Evolutionary conservation across 106 monocot genomes (phyloP), one percentile per base, ranked within the genome.

Genomic region (Dioscorea zingiberensis): DNA sequence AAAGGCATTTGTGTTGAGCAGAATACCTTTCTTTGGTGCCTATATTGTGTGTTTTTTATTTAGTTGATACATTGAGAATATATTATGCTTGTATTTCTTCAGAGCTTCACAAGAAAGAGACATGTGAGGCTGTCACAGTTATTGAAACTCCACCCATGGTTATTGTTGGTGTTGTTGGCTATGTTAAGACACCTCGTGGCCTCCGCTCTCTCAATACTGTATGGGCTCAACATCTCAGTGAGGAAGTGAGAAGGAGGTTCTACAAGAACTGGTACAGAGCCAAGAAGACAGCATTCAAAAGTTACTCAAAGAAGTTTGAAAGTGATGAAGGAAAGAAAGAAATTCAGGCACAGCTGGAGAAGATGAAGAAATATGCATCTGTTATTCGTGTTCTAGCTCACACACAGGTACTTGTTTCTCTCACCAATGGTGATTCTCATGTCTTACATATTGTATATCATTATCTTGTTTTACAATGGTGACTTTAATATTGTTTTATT

Each of bases 61-160:
- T 51, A 5, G 13, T 51, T 4, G 51, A 16, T 18, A 2, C 14
- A 51, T 51, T 51, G 51, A 51, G 19, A 13, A 7, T 18, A 51
- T 51, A 51, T 13, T 4, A 4, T 51, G 25, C 32, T 38, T 13
- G 15, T 13, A 8, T 14, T 51, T 55, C 45, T 25, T 21, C 27
- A 93, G 89, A 93, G 19, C 83, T 90, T 47, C 94, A 94, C 74
- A 94, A 94, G 75, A 94, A 94, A 74, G 89, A 94, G 58, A 94
- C 94, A 1, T 94, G 94, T 49, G 94, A 94, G 74, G 94, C 89
- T 63, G 94, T 94, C 5, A 89, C 89, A 0, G 68, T 94, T 24
- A 60, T 94, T 29, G 94, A 94, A 64, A 77, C 84, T 59, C 94
- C 94, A 19, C 89, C 89, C 0, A 84, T 94, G 89, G 82, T 94